phyloP scores from a whole-genome alignment of 345 rosid genomes.

The Eucalyptus decipiens region DNA sequence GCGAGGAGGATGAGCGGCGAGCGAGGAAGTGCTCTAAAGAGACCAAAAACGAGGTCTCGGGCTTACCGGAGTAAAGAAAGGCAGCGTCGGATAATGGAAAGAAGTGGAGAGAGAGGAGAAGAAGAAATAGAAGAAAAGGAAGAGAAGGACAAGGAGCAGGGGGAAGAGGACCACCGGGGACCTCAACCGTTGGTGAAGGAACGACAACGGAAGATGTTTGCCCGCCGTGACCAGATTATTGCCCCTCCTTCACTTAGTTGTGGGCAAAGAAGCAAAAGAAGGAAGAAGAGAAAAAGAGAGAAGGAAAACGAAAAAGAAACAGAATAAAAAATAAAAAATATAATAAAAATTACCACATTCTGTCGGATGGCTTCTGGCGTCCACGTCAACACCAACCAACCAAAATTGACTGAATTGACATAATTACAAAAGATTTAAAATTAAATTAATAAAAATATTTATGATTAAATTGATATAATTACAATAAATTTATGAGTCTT shows the following conservation, averaged over 20 bases:
- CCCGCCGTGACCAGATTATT: not conserved
- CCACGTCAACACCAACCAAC: no score
- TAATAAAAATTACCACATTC: no score
- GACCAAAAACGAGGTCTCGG: slow-evolving; percentile 50
- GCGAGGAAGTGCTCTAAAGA: slow-evolving; percentile 48
- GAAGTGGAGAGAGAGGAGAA: slow-evolving; percentile 9
- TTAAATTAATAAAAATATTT: not conserved
- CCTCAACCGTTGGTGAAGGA: slow-evolving; percentile 24
- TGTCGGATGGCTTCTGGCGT: rapidly evolving
- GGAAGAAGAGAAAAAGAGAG: no score
- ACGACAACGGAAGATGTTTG: not conserved
- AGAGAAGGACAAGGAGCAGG: slow-evolving; percentile 1
- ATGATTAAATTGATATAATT: rapidly evolving
- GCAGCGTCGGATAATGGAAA: not conserved
- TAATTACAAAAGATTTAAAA: no score
- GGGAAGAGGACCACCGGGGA: slow-evolving; percentile 19
- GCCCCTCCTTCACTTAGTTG: not conserved
- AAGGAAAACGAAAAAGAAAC: no score
- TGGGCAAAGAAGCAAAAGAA: no score
- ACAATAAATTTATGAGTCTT: no score
- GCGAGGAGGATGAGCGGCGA: not conserved
- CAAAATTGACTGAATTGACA: no score
- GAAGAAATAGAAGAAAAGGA: not conserved
- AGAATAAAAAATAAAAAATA: no score
- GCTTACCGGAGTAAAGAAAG: not conserved